Evolutionary conservation across 805 yeast genomes (phyloP).

Genomic region (Gaillardinia entomophila): DNA sequence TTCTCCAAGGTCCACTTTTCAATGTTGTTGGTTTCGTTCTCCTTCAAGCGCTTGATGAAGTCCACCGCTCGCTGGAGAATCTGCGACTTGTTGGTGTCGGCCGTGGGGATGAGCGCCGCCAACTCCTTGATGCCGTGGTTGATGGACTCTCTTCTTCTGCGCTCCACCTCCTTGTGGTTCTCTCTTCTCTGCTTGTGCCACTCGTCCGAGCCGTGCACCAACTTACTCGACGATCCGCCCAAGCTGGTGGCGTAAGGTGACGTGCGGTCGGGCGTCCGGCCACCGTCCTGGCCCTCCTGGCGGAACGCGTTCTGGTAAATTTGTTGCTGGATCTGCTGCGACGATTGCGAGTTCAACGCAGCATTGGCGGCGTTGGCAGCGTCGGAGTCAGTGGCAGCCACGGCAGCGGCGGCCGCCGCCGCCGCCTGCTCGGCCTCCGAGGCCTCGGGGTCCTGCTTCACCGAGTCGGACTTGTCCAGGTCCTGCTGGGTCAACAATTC

Average conservation of each 20-base stretch:
- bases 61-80: constrained; percentile 85
- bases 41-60: constrained; percentile 83
- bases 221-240: constrained; percentile 36
- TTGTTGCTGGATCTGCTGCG: constrained; percentile 11
- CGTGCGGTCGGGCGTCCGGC: constrained; percentile 8
- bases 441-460: constrained; percentile 15
- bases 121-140: constrained; percentile 81
- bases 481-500: constrained; percentile 39
- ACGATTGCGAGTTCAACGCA: constrained; percentile 10
- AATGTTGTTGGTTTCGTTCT: constrained; percentile 80
- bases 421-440: constrained; percentile 25
- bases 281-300: constrained; percentile 5
- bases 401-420: constrained; percentile 20
- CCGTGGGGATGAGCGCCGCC: constrained; percentile 71
- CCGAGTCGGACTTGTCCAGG: constrained; percentile 13
- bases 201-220: constrained; percentile 71
- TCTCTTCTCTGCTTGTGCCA: constrained; percentile 81
- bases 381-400: constrained; percentile 6
- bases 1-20: constrained; percentile 96
- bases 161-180: constrained; percentile 93
- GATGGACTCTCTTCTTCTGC: constrained; percentile 85
- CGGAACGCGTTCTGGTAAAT: constrained; percentile 14
- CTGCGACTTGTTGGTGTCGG: constrained; percentile 86
- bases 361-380: constrained; percentile 16
- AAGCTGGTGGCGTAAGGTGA: constrained; percentile 30